A percentile compares a stretch with the other conserved stretches of the same genome.
Evolutionary conservation across 2,329 filamentous ascomycete species (phyloP).

Genomic region (Cladophialophora yegresii): DNA sequence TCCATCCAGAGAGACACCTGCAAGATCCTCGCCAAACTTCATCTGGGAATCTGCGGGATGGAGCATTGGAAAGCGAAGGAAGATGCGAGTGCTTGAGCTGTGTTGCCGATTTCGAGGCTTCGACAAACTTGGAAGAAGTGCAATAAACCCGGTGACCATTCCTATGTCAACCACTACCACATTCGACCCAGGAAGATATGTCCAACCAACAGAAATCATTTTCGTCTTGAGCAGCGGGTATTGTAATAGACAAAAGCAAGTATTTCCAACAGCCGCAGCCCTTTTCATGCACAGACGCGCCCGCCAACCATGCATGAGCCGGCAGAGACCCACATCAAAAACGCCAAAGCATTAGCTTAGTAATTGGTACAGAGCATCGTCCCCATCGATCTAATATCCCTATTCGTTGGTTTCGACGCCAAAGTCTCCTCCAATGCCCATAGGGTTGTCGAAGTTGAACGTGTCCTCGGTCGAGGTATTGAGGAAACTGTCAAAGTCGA

Average conservation of each 20-base stretch:
- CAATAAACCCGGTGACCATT: conserved; percentile 18
- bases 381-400: not conserved
- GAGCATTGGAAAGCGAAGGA: not conserved
- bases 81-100: not conserved
- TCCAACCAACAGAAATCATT: conserved; percentile 34
- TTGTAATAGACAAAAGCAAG: conserved; percentile 26
- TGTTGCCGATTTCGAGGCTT: not conserved
- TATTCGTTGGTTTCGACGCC: conserved; percentile 34
- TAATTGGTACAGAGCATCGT: conserved; percentile 30
- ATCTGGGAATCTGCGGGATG: not conserved
- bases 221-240: conserved; percentile 34
- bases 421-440: conserved; percentile 48
- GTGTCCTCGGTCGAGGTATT: conserved; percentile 55
- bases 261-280: conserved; percentile 17
- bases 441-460: conserved; percentile 48
- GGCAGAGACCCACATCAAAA: conserved; percentile 16
- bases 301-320: conserved; percentile 24
- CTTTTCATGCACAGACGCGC: conserved; percentile 19
- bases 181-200: conserved; percentile 29
- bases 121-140: not conserved
- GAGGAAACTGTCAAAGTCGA: conserved; percentile 68
- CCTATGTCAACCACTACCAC: conserved; percentile 26
- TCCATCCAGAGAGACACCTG: not conserved
- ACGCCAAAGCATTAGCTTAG: conserved; percentile 27
- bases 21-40: not conserved